phyloP scores from a whole-genome alignment of 2,329 filamentous ascomycete genomes.

The Monilinia fructicola region DNA sequence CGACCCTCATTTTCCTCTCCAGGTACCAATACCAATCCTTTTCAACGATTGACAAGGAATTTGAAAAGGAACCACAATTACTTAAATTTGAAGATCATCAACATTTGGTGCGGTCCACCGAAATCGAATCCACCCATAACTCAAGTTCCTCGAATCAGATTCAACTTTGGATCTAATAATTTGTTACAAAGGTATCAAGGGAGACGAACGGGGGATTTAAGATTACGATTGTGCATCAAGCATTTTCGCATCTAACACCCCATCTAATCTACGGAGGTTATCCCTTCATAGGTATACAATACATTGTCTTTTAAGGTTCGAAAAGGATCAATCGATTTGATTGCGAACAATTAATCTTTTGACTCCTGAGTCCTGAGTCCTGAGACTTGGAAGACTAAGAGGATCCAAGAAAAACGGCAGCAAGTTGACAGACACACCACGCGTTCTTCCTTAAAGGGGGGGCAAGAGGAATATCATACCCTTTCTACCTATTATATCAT shows the following conservation, averaged over 20 bases:
- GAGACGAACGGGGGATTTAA: slow-evolving; percentile 13
- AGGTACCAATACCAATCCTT: no score
- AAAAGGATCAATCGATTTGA: slow-evolving; percentile 10
- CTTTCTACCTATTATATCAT: not conserved
- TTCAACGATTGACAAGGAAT: slow-evolving; percentile 2
- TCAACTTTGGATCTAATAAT: not conserved
- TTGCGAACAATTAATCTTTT: not conserved
- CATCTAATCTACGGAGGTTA: not conserved
- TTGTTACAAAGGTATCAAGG: slow-evolving; percentile 10
- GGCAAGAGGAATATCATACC: not conserved
- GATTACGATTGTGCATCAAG: slow-evolving; percentile 13
- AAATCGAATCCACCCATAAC: slow-evolving; percentile 16
- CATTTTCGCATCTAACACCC: slow-evolving; percentile 14
- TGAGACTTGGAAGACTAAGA: not conserved
- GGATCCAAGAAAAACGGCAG: not conserved
- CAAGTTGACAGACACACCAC: not conserved
- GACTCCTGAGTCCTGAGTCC: slow-evolving; percentile 1
- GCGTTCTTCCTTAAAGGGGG: not conserved
- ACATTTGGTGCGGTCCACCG: not conserved
- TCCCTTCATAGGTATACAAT: slow-evolving; percentile 3
- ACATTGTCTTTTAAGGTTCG: not conserved
- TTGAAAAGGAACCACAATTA: slow-evolving; percentile 11
- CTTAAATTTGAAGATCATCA: slow-evolving; percentile 19
- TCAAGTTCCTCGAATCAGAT: slow-evolving; percentile 21
- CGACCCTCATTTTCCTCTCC: not conserved